Conservation (phyloP, 768 basidiomycete species). For the Macrolepiota fuliginosa region DNA sequence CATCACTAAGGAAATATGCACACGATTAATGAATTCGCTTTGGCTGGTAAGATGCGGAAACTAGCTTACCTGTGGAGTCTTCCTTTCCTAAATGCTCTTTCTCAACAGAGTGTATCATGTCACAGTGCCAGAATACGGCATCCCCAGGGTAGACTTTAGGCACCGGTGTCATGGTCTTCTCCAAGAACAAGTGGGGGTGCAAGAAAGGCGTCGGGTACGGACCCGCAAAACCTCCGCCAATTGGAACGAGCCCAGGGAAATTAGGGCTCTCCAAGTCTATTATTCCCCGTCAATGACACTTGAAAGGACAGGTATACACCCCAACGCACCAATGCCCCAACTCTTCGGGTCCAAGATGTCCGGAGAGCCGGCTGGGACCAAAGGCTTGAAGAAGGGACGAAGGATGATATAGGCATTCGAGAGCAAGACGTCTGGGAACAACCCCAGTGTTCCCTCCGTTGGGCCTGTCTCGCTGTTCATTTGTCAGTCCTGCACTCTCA, state of each 20-base stretch:
- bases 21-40: conserved; percentile 7
- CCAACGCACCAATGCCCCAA: conserved; percentile 47
- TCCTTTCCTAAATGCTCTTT: conserved; percentile 47
- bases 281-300: neutral
- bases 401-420: conserved; percentile 73
- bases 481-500: neutral
- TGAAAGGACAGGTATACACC: neutral
- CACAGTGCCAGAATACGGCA: conserved; percentile 77
- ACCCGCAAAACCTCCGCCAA: conserved; percentile 36
- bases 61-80: conserved; percentile 51
- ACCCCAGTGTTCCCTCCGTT: conserved; percentile 63
- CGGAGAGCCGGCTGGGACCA: conserved; percentile 34
- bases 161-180: conserved; percentile 64
- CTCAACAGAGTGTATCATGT: conserved; percentile 50
- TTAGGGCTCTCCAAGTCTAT: conserved; percentile 45
- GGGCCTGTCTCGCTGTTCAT: conserved; percentile 59
- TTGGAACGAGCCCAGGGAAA: conserved; percentile 49
- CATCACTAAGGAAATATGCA: conserved; percentile 46
- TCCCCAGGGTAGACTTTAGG: conserved; percentile 76
- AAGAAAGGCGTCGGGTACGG: conserved; percentile 49
- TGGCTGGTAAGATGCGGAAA: neutral
- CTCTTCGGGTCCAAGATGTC: conserved; percentile 48
- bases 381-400: conserved; percentile 71
- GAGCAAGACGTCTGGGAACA: conserved; percentile 64
- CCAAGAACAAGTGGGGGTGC: conserved; percentile 68